Base-by-base conservation (phyloP, 2,329 filamentous ascomycete species). In the Fusarium armeniacum region DNA sequence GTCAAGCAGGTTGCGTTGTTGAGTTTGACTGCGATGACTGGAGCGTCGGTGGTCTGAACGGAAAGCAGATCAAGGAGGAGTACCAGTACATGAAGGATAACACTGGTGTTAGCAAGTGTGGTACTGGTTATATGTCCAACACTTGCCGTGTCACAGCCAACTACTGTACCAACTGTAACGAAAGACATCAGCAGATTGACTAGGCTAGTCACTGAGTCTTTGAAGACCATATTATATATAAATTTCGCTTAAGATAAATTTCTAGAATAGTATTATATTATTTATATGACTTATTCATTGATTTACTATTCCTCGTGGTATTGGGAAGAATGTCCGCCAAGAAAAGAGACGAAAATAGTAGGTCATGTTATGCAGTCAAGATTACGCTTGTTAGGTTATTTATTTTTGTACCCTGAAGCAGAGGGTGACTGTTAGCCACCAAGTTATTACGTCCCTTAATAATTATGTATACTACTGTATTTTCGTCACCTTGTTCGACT, bases 81-180 rank as follows among this genome's bases (percentile, higher is more conserved):
- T 68, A 65, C 16, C 40, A 58, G 18, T 58, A 46, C 13, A 36
- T 63, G 36, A 61, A 62, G 30, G 49, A 69, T 18, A 56, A 69
- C 24, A 53, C 51, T 22, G 40, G 35, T 3, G 54, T 53, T 12
- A 18, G 9, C 5, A 62, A 65, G 16, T 65, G 66, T 15, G 63
- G 63, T 30, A 55, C 43, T 28, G 36, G 13, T 3, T 62, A 60
- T 12, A 22, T 60, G 8, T 59, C 54, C 6, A 65, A 65, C 22
- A 59, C 56, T 5, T 69, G 56, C 13, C 51, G 35, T 12, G 22
- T 67, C 8, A 52, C 54, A 7, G 35, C 35, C 2, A 58, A 69
- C 33, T 67, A 62, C 47, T 65, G 68, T 30, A 45, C 40, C 8
- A 49, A 61, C 28, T 71, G 51, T 18, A 22, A 53, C 7, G 26